phyloP scores from a whole-genome alignment of 176 grass and related monocot species.

The Musa schizocarpa region DNA sequence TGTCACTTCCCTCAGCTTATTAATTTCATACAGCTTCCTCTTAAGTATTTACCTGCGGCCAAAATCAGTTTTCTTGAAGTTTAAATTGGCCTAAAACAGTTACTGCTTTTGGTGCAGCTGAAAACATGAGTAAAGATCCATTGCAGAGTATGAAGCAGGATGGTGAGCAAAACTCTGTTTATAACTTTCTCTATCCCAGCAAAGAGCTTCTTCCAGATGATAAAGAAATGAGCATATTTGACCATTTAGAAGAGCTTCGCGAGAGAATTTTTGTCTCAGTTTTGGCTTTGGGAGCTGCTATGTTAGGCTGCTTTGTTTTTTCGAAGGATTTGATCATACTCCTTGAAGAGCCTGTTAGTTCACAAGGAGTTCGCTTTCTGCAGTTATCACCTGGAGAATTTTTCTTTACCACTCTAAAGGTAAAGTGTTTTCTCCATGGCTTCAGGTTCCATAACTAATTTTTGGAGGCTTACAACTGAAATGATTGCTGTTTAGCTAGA shows the following conservation, averaged over 20 bases:
- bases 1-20: too few species aligned
- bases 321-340: constrained; percentile 80
- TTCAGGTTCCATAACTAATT: too few species aligned
- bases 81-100: background rate
- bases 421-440: constrained; percentile 16
- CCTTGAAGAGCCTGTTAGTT: constrained; percentile 83
- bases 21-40: too few species aligned
- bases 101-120: constrained; percentile 26
- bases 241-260: constrained; percentile 95
- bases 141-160: constrained; percentile 31
- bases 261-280: constrained; percentile 80
- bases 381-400: constrained; percentile 97
- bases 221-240: constrained; percentile 94
- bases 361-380: constrained; percentile 87
- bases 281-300: constrained; percentile 76
- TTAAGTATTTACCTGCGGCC: too few species aligned
- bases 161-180: constrained; percentile 42
- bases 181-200: constrained; percentile 82
- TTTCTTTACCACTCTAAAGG: constrained; percentile 99
- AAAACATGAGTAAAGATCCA: constrained; percentile 23
- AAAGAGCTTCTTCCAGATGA: constrained; percentile 97
- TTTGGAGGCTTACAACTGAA: too few species aligned
- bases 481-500: too few species aligned
- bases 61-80: too few species aligned
- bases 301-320: constrained; percentile 75